Percentiles rank a stretch among this genome's conserved stretches.
These are phyloP conservation scores for carrot (Daucus carota) DNA, from an alignment of 129 eudicot genomes.

Conservation along the genomic window DNA sequence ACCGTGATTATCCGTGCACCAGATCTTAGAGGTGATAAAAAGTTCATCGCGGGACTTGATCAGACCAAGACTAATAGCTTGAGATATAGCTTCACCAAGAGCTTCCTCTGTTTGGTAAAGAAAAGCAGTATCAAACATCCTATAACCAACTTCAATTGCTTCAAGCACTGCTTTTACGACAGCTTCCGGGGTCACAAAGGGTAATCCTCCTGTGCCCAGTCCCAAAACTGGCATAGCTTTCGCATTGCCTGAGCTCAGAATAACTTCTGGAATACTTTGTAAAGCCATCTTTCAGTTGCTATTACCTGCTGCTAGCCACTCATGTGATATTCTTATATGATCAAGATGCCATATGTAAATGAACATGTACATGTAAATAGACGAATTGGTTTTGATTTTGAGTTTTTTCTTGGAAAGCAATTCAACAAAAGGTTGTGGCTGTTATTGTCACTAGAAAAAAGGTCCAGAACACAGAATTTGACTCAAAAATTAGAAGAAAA, in stretches of 20 bases:
- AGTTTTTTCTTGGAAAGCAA: neutral
- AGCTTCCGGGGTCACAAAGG: slow-evolving; percentile 4
- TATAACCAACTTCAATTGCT: slow-evolving; percentile 19
- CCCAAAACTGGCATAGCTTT: slow-evolving; percentile 19
- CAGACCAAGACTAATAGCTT: slow-evolving; percentile 15
- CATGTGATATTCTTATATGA: neutral
- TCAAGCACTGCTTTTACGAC: slow-evolving; percentile 15
- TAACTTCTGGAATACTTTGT: neutral
- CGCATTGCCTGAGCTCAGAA: neutral
- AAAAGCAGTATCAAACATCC: slow-evolving; percentile 26
- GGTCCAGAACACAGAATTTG: neutral
- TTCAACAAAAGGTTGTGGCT: neutral
- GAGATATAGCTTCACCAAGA: slow-evolving; percentile 23
- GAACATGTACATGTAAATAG: neutral
- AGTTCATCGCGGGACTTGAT: slow-evolving; percentile 6
- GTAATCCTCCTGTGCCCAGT: slow-evolving; percentile 17
- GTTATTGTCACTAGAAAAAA: neutral
- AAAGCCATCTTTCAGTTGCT: neutral
- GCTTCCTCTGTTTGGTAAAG: slow-evolving; percentile 20
- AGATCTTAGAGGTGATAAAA: slow-evolving; percentile 7
- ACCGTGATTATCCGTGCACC: slow-evolving; percentile 3
- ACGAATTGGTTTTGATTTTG: neutral
- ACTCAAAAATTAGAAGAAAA: neutral
- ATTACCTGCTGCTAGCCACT: neutral
- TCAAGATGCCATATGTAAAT: neutral